Base-by-base conservation (phyloP, 495 filamentous ascomycete genomes). In the Pyrenula aspistea region DNA sequence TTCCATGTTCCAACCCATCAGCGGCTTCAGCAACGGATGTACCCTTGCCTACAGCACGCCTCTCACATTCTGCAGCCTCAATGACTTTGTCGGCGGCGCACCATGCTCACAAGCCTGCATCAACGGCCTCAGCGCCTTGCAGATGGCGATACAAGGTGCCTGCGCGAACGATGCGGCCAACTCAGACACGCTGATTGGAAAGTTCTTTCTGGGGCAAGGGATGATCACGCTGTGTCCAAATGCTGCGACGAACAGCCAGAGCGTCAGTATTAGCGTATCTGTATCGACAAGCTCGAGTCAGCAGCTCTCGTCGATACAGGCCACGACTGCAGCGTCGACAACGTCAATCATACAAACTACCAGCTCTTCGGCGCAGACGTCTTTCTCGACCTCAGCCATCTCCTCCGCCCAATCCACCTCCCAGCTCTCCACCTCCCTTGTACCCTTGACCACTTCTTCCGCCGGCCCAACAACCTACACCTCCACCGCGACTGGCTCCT, bases 71-170 rank as follows among this genome's bases (percentile, higher is more conserved):
- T 74, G 71, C 61, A 59, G 55, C 10, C 15, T 59, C 15, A 55
- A 57, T 4, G 71, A 74, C 53, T 71, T 71, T 57, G 56, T 49
- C 12, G 47, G 50, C 25, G 51, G 53, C 42, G 51, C 54, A 19
- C 49, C 51, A 22, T 74, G 71, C 53, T 71, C 65, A 11, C 1
- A 55, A 2, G 23, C 42, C 23, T 74, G 71, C 52, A 57, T 70
- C 22, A 53, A 22, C 21, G 67, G 57, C 22, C 62, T 74, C 10
- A 25, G 67, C 42, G 54, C 55, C 10, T 25, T 71, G 15, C 63
- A 57, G 15, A 51, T 22, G 8, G 20, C 48, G 0, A 49, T 74
- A 12, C 55, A 62, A 19, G 49, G 51, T 2, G 61, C 60, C 11
- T 74, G 71, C 56, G 57, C 56, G 4, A 62, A 59, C 1, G 55